Evolutionary conservation across 352 stramenopile species (phyloP), one percentile per base, ranked within the genome.

Genomic region (Phytopythium delawarense): DNA sequence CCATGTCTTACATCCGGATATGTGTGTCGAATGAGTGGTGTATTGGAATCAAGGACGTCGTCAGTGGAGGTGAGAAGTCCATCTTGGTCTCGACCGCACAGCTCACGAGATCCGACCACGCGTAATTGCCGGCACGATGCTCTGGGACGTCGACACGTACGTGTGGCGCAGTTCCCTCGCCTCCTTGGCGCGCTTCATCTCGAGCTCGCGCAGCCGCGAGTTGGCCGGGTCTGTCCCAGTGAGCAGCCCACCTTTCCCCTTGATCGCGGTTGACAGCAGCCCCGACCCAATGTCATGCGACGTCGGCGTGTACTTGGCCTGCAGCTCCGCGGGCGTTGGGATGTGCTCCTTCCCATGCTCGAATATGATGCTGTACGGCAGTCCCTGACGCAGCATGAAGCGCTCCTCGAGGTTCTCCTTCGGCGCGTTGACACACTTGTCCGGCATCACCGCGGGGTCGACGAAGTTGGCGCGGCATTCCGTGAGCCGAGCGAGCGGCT

Each of bases 331-430:
- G 4, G 56, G 9, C 7, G 70, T 87, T 23, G 69, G 70, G 8
- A 78, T 66, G 42, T 87, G 81, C 7, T 75, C 34, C 56, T 66
- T 51, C 20, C 84, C 84, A 34, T 93, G 84, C 46, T 89, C 80
- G 35, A 93, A 93, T 11, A 93, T 63, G 55, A 93, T 66, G 28
- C 81, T 81, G 60, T 93, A 93, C 6, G 81, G 75, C 2, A 93
- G 60, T 20, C 84, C 84, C 45, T 75, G 69, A 0, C 76, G 78
- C 5, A 88, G 23, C 67, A 88, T 69, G 15, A 76, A 78, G 15
- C 79, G 64, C 57, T 87, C 74, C 5, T 72, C 63, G 2, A 78
- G 59, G 52, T 88, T 84, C 21, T 87, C 78, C 18, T 76, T 71
- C 4, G 74, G 81, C 7, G 74, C 78, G 20, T 85, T 64, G 0